Percentiles rank a stretch among this genome's conserved stretches.
Evolutionary conservation across 2,329 filamentous ascomycete species (phyloP).

Genomic region (Didymellaceae sp.): DNA sequence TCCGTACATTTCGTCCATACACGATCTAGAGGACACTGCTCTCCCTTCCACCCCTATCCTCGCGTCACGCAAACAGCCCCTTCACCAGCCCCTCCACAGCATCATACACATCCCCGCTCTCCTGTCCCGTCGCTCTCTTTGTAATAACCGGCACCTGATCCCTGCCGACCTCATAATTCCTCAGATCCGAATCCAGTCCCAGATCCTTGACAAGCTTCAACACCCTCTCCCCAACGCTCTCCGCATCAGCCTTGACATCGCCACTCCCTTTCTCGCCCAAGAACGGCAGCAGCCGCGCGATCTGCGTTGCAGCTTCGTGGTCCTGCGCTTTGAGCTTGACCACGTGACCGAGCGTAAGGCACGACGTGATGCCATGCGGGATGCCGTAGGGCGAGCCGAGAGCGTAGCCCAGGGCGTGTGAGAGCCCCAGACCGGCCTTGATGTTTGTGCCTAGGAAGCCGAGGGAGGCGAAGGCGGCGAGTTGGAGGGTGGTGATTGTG

Average conservation of each 20-base stretch:
- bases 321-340: conserved; percentile 60
- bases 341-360: conserved; percentile 61
- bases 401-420: conserved; percentile 58
- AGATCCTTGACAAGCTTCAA: conserved; percentile 53
- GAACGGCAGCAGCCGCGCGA: conserved; percentile 55
- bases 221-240: conserved; percentile 54
- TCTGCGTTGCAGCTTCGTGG: conserved; percentile 53
- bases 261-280: conserved; percentile 50
- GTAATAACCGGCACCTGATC: conserved; percentile 53
- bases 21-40: neutral
- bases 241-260: conserved; percentile 52
- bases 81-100: conserved; percentile 54
- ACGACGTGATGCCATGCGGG: conserved; percentile 63
- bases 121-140: conserved; percentile 53
- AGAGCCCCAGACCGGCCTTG: conserved; percentile 58
- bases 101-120: conserved; percentile 53
- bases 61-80: conserved; percentile 44
- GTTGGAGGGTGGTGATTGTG: conserved; percentile 58
- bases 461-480: conserved; percentile 60
- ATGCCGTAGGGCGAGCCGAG: conserved; percentile 63
- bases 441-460: conserved; percentile 60
- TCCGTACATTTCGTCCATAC: too few relatives aligned
- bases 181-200: conserved; percentile 55
- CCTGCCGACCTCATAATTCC: conserved; percentile 52
- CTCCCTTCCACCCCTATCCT: neutral